A percentile compares a stretch with the other conserved stretches of the same genome.
Conservation (phyloP, 331 rosid species). For the Erythrophleum ivorense region DNA sequence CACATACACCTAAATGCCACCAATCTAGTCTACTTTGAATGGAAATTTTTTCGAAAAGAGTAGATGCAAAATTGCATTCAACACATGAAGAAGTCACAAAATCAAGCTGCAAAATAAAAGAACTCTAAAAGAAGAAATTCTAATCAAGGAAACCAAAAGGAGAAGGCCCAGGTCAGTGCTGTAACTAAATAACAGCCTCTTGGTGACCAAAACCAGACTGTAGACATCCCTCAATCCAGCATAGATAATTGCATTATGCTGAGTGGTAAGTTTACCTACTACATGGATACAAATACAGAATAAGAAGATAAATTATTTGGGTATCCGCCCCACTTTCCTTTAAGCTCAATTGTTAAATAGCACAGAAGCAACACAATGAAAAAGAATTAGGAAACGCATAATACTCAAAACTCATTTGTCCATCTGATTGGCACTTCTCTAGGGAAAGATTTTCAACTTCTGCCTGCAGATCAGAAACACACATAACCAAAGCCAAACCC, state of each 20-base stretch:
- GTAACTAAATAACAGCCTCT: background rate
- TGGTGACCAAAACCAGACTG: background rate
- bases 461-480: slow-evolving; percentile 60
- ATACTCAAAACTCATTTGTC: slow-evolving; percentile 57
- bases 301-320: background rate
- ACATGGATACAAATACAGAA: background rate
- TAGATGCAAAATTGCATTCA: too few species aligned
- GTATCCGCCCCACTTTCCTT: background rate
- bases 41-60: too few species aligned
- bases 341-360: too few species aligned
- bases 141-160: background rate
- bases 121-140: background rate
- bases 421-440: slow-evolving; percentile 73
- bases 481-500: slow-evolving; percentile 31
- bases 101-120: too few species aligned
- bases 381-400: too few species aligned
- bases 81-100: too few species aligned
- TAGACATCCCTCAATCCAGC: background rate
- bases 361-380: too few species aligned
- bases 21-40: too few species aligned
- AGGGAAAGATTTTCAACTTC: slow-evolving; percentile 78
- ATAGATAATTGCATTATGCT: background rate
- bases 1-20: too few species aligned
- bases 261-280: background rate
- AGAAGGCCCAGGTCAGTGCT: background rate